Conservation (phyloP, 1,139 yeast genomes). For the Keqinozyma sinolaborantium region DNA sequence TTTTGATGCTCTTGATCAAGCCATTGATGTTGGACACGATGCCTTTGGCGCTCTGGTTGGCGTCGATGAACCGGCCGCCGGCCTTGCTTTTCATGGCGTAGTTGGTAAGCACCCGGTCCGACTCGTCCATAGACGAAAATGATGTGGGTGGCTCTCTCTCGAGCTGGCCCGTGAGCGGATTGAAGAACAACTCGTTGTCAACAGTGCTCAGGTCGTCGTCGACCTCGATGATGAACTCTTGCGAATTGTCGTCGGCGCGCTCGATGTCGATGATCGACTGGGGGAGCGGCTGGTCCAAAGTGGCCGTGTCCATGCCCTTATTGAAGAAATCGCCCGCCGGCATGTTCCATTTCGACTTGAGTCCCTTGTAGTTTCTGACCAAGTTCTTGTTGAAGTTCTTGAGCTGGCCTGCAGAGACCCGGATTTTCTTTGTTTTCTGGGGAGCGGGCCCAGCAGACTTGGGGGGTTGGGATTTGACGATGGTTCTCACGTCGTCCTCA, state of each 20-base stretch:
- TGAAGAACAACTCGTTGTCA: slow-evolving; percentile 29
- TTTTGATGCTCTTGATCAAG: slow-evolving; percentile 32
- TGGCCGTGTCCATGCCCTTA: slow-evolving; percentile 2
- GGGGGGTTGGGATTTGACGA: neutral
- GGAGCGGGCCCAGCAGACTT: neutral
- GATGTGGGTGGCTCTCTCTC: slow-evolving; percentile 35
- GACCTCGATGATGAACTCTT: slow-evolving; percentile 31
- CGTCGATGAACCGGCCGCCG: slow-evolving; percentile 10
- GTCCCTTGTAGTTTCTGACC: slow-evolving; percentile 17
- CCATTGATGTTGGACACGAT: slow-evolving; percentile 28
- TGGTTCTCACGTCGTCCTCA: slow-evolving; percentile 1
- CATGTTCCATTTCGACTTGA: slow-evolving; percentile 32
- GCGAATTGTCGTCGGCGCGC: slow-evolving; percentile 12
- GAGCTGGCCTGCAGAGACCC: slow-evolving; percentile 9
- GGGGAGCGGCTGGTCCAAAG: slow-evolving; percentile 11
- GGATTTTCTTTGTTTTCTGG: slow-evolving; percentile 7
- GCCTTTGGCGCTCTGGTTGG: slow-evolving; percentile 14
- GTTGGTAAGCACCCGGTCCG: slow-evolving; percentile 1
- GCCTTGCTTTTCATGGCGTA: slow-evolving; percentile 1
- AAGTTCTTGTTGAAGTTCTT: slow-evolving; percentile 16
- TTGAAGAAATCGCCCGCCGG: slow-evolving; percentile 25
- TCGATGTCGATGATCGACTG: slow-evolving; percentile 10
- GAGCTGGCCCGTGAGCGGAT: slow-evolving; percentile 31
- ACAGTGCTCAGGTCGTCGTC: slow-evolving; percentile 23
- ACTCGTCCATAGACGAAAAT: slow-evolving; percentile 15